These are phyloP conservation scores for Pleurotus djamor DNA, from an alignment of 768 basidiomycete genomes.

Conservation along the genomic window DNA sequence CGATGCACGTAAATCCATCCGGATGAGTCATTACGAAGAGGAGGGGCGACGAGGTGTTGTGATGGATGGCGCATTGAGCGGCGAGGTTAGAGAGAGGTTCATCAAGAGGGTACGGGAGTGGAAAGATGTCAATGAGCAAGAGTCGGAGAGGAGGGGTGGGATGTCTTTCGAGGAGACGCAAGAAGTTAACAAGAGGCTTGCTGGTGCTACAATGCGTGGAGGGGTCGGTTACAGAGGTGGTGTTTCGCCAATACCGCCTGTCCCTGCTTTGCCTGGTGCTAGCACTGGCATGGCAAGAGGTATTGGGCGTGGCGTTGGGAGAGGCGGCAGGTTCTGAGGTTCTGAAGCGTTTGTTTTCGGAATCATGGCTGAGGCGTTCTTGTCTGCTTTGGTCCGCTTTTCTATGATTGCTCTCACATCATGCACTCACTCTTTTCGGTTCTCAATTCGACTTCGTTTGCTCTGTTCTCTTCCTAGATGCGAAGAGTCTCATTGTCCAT, in stretches of 20 bases:
- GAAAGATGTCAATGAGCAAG: conserved; percentile 3
- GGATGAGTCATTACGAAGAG: not conserved
- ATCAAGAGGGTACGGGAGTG: conserved; percentile 51
- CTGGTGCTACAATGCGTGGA: not conserved
- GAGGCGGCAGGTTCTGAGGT: too few species aligned
- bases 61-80: conserved; percentile 51
- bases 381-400: too few species aligned
- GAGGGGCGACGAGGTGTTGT: conserved; percentile 18
- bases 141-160: not conserved
- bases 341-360: too few species aligned
- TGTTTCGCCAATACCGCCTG: not conserved
- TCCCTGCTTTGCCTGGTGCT: not conserved
- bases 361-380: too few species aligned
- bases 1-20: not conserved
- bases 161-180: not conserved
- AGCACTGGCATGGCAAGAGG: not conserved
- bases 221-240: not conserved
- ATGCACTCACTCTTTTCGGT: too few species aligned
- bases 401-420: too few species aligned
- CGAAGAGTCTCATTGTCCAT: too few species aligned
- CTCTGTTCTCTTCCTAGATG: too few species aligned
- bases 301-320: not conserved
- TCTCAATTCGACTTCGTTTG: too few species aligned
- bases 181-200: not conserved
- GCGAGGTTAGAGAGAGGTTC: conserved; percentile 45